These are phyloP conservation scores for Ganoderma leucocontextum DNA, from an alignment of 1,284 basidiomycete genomes.

Conservation along the genomic window DNA sequence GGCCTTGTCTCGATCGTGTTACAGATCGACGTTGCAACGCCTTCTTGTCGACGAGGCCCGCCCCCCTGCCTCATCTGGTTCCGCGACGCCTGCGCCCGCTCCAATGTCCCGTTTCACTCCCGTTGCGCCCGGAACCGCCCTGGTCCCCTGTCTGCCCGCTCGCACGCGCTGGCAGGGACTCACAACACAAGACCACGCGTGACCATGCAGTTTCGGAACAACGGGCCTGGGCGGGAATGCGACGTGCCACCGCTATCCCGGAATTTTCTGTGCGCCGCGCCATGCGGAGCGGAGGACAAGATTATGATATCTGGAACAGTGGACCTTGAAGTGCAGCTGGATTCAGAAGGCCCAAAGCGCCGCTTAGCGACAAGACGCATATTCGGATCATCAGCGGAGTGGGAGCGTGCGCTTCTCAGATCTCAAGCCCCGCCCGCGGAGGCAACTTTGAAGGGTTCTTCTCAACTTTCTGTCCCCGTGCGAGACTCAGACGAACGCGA, in stretches of 20 bases:
- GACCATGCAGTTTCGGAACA: constrained; percentile 9
- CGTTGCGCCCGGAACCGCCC: constrained; percentile 10
- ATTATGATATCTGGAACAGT: neutral
- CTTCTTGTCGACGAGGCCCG: constrained; percentile 11
- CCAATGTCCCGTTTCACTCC: constrained; percentile 1
- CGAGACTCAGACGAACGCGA: neutral
- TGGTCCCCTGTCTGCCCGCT: neutral
- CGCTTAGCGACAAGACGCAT: constrained; percentile 1
- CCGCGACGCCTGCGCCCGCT: constrained; percentile 22
- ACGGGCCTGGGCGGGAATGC: constrained; percentile 35
- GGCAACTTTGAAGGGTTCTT: constrained; percentile 6
- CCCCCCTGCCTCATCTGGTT: constrained; percentile 27
- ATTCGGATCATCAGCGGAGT: constrained; percentile 23
- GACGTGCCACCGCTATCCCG: constrained; percentile 22
- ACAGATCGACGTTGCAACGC: constrained; percentile 28
- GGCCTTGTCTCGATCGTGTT: constrained; percentile 34
- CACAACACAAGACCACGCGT: constrained; percentile 13
- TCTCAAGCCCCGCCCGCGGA: constrained; percentile 1
- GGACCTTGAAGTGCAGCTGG: neutral
- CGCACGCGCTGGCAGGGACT: constrained; percentile 2
- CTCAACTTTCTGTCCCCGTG: neutral
- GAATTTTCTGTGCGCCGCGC: constrained; percentile 26
- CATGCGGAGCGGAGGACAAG: constrained; percentile 27
- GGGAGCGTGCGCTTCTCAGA: constrained; percentile 2
- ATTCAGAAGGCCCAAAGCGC: constrained; percentile 6